A percentile compares a stretch with the other conserved stretches of the same genome.
Evolutionary conservation across 306 rosid species (phyloP).

Genomic region (Dryas octopetala): DNA sequence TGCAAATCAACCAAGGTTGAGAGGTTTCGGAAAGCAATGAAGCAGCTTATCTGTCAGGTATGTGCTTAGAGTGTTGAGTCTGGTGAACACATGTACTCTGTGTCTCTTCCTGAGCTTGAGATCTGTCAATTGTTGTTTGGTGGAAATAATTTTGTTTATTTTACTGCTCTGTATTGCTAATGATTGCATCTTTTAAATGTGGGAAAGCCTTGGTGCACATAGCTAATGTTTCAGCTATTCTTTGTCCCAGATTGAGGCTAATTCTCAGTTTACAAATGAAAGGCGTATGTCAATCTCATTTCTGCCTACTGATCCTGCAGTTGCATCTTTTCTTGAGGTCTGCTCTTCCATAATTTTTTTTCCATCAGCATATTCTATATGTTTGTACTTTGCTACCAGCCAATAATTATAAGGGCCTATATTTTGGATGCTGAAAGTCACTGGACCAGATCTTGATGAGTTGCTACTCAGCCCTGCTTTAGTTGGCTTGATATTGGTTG

Average conservation of each 20-base stretch:
- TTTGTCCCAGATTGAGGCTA: slow-evolving; percentile 64
- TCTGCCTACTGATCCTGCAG: slow-evolving; percentile 69
- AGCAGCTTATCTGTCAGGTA: slow-evolving; percentile 82
- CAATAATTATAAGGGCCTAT: background rate
- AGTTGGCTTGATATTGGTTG: background rate
- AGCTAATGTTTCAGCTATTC: slow-evolving; percentile 36
- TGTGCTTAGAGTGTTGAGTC: background rate
- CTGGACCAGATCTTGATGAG: background rate
- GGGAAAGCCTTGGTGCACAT: slow-evolving; percentile 14
- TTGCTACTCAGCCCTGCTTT: slow-evolving; percentile 6
- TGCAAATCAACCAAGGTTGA: slow-evolving; percentile 81
- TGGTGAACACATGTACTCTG: slow-evolving; percentile 10
- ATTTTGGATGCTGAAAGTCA: slow-evolving; percentile 2
- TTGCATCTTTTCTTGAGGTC: slow-evolving; percentile 75
- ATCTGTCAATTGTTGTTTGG: background rate
- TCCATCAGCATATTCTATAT: background rate
- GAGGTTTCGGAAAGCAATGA: slow-evolving; percentile 75
- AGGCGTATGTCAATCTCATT: slow-evolving; percentile 65
- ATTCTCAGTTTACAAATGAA: slow-evolving; percentile 60
- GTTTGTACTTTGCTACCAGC: background rate
- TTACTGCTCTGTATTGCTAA: background rate
- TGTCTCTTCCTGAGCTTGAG: background rate
- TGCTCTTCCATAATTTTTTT: slow-evolving; percentile 8
- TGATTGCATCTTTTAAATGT: slow-evolving; percentile 6
- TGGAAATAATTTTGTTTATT: background rate